Conservation (phyloP, 1,139 yeast genomes). For the Hyphopichia khmerensis region DNA sequence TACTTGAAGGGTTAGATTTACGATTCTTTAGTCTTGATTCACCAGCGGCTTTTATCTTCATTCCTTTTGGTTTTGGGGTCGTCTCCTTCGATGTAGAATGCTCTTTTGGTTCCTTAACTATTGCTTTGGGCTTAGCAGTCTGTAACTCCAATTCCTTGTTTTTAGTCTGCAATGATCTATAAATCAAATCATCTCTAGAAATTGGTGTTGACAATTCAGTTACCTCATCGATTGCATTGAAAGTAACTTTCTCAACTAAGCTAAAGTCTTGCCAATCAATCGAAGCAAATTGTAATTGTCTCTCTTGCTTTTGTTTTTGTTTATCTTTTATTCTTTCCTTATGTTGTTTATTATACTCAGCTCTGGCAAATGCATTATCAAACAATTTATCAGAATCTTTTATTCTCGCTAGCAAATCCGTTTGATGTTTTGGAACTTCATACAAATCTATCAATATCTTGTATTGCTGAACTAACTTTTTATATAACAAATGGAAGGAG, state of each 20-base stretch:
- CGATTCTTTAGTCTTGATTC: slow-evolving; percentile 52
- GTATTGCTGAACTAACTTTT: slow-evolving; percentile 58
- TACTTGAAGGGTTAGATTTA: slow-evolving; percentile 12
- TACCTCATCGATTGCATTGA: slow-evolving; percentile 64
- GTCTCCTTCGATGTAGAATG: no score
- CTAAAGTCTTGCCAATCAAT: slow-evolving; percentile 88
- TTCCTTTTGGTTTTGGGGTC: slow-evolving; percentile 35
- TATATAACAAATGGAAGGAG: slow-evolving; percentile 58
- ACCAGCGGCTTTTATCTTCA: slow-evolving; percentile 70
- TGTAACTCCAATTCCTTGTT: slow-evolving; percentile 6
- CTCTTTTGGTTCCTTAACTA: slow-evolving; percentile 21
- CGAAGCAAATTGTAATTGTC: slow-evolving; percentile 59
- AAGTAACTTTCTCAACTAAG: slow-evolving; percentile 66
- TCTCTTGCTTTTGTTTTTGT: slow-evolving; percentile 35
- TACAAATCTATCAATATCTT: slow-evolving; percentile 27
- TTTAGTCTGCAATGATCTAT: slow-evolving; percentile 54
- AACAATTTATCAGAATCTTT: slow-evolving; percentile 28
- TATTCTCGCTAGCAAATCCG: not conserved
- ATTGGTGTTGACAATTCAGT: slow-evolving; percentile 63
- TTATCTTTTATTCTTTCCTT: slow-evolving; percentile 20
- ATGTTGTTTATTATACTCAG: slow-evolving; percentile 49
- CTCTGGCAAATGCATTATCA: slow-evolving; percentile 53
- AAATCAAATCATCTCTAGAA: slow-evolving; percentile 57
- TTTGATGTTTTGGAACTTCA: not conserved
- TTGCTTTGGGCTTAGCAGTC: not conserved